phyloP scores from a whole-genome alignment of 371 early-diverging fungal species.

The Mucor sp. region DNA sequence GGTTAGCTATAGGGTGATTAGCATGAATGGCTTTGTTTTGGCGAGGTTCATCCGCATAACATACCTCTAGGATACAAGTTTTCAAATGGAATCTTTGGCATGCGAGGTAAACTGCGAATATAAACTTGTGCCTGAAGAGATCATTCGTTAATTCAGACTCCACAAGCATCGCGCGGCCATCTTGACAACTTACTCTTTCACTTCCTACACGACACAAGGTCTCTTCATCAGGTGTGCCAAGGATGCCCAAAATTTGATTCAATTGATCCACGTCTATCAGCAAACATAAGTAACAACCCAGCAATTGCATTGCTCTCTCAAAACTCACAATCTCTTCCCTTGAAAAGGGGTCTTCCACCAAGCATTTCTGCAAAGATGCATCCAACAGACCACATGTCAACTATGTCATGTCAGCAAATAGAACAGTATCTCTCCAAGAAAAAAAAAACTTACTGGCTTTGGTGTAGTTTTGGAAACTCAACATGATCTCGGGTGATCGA shows the following conservation, averaged over 20 bases:
- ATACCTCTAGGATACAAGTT: constrained; percentile 74
- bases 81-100: constrained; percentile 88
- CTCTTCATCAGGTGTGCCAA: constrained; percentile 98
- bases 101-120: constrained; percentile 87
- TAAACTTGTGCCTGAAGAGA: constrained; percentile 87
- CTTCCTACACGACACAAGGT: constrained; percentile 84
- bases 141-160: not conserved
- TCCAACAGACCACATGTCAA: constrained; percentile 99
- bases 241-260: constrained; percentile 94
- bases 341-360: constrained; percentile 87
- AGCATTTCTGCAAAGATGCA: constrained; percentile 98
- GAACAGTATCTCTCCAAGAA: too few relatives aligned
- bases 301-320: not conserved
- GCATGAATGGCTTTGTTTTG: not conserved
- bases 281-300: not conserved
- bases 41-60: not conserved
- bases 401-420: constrained; percentile 30
- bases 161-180: constrained; percentile 10
- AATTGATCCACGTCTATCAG: constrained; percentile 92
- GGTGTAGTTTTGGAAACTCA: constrained; percentile 92
- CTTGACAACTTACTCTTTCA: constrained; percentile 58
- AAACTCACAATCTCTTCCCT: constrained; percentile 84
- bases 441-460: constrained; percentile 80
- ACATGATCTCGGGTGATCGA: constrained; percentile 98
- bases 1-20: constrained; percentile 37